Evolutionary conservation across 2,329 filamentous ascomycete genomes (phyloP), one percentile per base, ranked within the genome.

Genomic region (Aureobasidium sp.): DNA sequence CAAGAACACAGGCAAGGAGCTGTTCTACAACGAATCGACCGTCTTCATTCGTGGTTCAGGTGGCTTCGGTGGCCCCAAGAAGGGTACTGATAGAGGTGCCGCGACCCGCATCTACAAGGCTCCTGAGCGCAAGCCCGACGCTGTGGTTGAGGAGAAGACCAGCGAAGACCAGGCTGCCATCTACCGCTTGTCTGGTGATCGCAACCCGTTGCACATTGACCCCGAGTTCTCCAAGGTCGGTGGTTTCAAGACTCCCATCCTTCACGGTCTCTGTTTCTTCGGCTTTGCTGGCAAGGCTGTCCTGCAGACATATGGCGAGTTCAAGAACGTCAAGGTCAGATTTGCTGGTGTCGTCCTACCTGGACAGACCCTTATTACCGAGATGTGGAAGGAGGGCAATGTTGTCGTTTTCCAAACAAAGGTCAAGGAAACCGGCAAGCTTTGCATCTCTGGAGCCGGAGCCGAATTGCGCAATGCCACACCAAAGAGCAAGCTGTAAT

Each of bases 21-120:
- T 99, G 65, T 97, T 97, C 78, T 97, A 97, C 81, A 97, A 96
- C 76, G 94, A 99, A 75, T 84, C 84, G 65, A 93, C 88, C n/a
- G 84, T 92, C 66, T 96, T 99, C 79, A 84, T 99, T 65, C 86
- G 93, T 61, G 93, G 93, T 51, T 88, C 86, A 61, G 94, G 94
- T 65, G 91, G 92, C 60, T 97, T 97, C 69, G 91, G 88, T 60
- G 94, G 94, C 9, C 82, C 85, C 58, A 85, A 84, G 75, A 93
- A 92, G 77, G 85, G 86, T 27, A 70, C 76, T 19, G 88, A 95
- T 69, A 84, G 94, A 60, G 92, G 93, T 62, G 85, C 87, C 17
- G 84, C 89, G 46, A 95, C 90, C 2, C 86, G 88, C 2, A 78
- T 85, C 27, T 92, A 97, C 78, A 84, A 84, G 73, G 83, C 89